phyloP scores from a whole-genome alignment of 108 stramenopile genomes.

The Skeletonema grethae region DNA sequence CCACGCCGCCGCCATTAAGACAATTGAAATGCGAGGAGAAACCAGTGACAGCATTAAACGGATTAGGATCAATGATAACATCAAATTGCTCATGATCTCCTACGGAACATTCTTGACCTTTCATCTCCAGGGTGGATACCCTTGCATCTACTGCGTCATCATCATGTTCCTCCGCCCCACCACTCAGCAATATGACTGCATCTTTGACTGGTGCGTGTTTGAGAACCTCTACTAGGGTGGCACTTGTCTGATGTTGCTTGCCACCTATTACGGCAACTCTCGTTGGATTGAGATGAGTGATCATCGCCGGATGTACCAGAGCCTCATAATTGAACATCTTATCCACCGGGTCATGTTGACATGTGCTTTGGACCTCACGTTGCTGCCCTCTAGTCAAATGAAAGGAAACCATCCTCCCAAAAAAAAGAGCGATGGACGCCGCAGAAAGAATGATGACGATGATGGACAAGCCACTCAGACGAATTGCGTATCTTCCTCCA shows the following conservation, averaged over 20 bases:
- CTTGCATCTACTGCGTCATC: background rate
- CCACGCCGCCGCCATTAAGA: background rate
- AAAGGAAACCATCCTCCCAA: background rate
- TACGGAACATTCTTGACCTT: background rate
- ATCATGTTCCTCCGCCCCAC: background rate
- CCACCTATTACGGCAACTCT: constrained; percentile 91
- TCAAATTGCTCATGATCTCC: background rate
- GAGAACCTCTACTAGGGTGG: background rate
- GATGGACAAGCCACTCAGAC: background rate
- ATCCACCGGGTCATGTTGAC: background rate
- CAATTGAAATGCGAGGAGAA: background rate
- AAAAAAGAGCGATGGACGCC: background rate
- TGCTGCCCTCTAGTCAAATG: background rate
- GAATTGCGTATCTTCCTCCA: background rate
- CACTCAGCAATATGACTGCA: background rate
- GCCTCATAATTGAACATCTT: constrained; percentile 76
- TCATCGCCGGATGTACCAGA: constrained; percentile 93
- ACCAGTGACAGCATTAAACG: background rate
- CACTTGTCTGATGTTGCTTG: background rate
- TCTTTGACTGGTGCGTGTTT: background rate
- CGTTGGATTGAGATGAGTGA: constrained; percentile 85
- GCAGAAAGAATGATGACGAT: background rate
- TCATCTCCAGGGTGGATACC: background rate
- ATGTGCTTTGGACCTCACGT: background rate
- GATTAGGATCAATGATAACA: background rate